Conservation (phyloP, 2,329 filamentous ascomycete genomes). For the Xylaria digitata region DNA sequence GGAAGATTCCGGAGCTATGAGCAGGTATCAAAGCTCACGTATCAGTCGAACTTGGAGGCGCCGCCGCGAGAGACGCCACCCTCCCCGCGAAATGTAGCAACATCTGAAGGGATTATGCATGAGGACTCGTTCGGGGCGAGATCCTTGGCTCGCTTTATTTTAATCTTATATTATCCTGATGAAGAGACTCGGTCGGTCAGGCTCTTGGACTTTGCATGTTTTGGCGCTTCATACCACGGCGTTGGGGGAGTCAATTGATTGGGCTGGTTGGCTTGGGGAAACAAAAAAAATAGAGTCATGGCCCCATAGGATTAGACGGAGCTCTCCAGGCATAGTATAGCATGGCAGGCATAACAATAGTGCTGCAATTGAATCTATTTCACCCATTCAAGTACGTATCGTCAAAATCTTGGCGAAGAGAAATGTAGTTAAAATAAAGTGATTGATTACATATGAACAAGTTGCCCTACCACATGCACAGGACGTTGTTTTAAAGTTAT, state of each 20-base stretch:
- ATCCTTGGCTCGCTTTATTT: not conserved
- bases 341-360: constrained; percentile 29
- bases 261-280: constrained; percentile 8
- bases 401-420: not conserved
- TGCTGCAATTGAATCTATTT: constrained; percentile 26
- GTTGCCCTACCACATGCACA: not conserved
- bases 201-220: constrained; percentile 31
- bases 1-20: constrained; percentile 53
- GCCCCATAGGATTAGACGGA: constrained; percentile 30
- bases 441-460: not conserved
- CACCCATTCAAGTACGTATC: not conserved
- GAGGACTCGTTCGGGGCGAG: constrained; percentile 5
- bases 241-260: constrained; percentile 18
- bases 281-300: constrained; percentile 23
- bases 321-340: constrained; percentile 33
- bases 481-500: constrained; percentile 19
- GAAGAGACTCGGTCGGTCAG: constrained; percentile 22
- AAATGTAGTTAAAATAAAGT: not conserved
- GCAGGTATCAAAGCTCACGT: constrained; percentile 22
- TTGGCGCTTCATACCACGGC: constrained; percentile 34
- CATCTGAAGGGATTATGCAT: not conserved
- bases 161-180: constrained; percentile 15
- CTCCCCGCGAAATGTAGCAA: constrained; percentile 21
- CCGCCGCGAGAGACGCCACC: not conserved
- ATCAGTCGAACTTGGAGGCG: not conserved